These are phyloP conservation scores for Cytospora schulzeri DNA, from an alignment of 2,329 filamentous ascomycete species.

Conservation along the genomic window DNA sequence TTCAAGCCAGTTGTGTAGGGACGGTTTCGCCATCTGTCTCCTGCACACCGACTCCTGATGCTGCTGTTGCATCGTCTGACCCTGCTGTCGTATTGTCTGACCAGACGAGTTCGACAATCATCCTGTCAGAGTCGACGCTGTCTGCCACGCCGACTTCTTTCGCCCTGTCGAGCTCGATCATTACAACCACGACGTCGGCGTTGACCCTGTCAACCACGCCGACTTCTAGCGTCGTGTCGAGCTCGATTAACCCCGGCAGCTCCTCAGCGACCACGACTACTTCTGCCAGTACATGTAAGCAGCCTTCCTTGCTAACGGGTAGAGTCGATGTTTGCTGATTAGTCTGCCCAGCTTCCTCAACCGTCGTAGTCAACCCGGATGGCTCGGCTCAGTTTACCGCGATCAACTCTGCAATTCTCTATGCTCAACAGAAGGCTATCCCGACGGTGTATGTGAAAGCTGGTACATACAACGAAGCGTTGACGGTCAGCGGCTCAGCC, in stretches of 20 bases:
- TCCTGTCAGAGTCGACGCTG: not conserved
- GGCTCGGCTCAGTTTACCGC: constrained; percentile 47
- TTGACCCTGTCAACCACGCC: not conserved
- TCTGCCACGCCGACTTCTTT: not conserved
- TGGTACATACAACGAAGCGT: constrained; percentile 47
- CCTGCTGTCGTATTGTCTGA: not conserved
- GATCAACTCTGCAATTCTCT: constrained; percentile 46
- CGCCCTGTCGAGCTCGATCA: not conserved
- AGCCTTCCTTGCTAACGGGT: not conserved
- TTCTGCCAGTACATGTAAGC: not conserved
- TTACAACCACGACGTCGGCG: too few species aligned
- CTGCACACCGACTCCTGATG: not conserved
- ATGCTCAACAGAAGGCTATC: constrained; percentile 43
- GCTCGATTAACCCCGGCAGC: not conserved
- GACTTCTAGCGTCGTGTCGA: not conserved
- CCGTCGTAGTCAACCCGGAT: constrained; percentile 47
- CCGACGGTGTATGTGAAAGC: constrained; percentile 47
- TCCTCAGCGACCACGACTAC: not conserved
- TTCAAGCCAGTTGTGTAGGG: not conserved
- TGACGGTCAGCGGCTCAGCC: constrained; percentile 43
- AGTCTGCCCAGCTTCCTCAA: constrained; percentile 21
- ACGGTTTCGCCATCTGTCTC: not conserved
- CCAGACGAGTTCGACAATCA: not conserved
- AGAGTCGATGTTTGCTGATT: not conserved
- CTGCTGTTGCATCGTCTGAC: not conserved